Evolutionary conservation across 2,329 filamentous ascomycete genomes (phyloP).

Genomic region (Ascomycota sp.): DNA sequence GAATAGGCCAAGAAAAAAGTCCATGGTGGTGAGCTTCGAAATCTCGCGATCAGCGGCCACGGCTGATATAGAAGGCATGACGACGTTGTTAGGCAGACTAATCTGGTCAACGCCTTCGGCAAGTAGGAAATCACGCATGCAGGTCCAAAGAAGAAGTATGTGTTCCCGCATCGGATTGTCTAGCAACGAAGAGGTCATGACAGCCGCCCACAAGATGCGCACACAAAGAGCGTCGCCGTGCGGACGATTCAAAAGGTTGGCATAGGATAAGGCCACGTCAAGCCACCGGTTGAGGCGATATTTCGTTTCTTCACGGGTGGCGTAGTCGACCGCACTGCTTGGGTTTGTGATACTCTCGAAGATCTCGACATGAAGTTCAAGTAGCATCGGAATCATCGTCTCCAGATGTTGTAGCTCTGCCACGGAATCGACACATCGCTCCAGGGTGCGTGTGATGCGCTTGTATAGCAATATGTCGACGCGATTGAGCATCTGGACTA

Average conservation of each 20-base stretch:
- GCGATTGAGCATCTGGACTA: conserved; percentile 34
- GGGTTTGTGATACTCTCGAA: conserved; percentile 38
- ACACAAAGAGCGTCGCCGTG: conserved; percentile 20
- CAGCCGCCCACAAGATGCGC: conserved; percentile 37
- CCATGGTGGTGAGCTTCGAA: conserved; percentile 82
- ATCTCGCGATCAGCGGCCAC: conserved; percentile 78
- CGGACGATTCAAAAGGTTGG: conserved; percentile 14
- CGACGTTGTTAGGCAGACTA: conserved; percentile 59
- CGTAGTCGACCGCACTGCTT: conserved; percentile 29
- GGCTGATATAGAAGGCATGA: conserved; percentile 72
- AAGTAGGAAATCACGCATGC: conserved; percentile 29
- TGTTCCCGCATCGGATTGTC: conserved; percentile 35
- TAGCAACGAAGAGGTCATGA: conserved; percentile 29
- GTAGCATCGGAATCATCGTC: conserved; percentile 32
- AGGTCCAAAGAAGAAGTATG: conserved; percentile 36
- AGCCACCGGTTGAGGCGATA: conserved; percentile 31
- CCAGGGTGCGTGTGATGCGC: conserved; percentile 22
- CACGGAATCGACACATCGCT: conserved; percentile 7
- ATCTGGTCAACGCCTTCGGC: conserved; percentile 24
- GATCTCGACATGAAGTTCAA: conserved; percentile 41
- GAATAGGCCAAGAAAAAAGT: conserved; percentile 85
- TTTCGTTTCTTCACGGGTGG: conserved; percentile 26
- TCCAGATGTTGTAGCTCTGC: conserved; percentile 16
- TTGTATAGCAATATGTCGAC: conserved; percentile 31
- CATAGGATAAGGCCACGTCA: conserved; percentile 24